Evolutionary conservation across 2,329 filamentous ascomycete species (phyloP), one percentile per base, ranked within the genome.

Genomic region (Aspergillus latus): DNA sequence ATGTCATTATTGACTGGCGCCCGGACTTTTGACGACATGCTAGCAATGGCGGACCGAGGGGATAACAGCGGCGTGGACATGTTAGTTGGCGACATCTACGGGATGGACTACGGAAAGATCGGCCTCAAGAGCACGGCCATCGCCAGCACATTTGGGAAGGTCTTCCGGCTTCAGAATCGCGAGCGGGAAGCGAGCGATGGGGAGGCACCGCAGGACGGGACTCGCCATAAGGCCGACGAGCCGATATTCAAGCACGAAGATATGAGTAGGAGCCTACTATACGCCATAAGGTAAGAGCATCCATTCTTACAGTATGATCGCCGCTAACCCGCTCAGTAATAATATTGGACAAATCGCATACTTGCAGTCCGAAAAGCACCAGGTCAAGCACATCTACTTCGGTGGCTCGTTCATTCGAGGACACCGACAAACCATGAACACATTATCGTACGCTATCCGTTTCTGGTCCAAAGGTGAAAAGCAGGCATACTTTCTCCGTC

Each of bases 311-410:
- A 28, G 7, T 9, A 49, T 15, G 16, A 11, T 11, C 32, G 2
- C 49, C 30, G 44, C 72, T 74, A 60, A 76, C 61, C 48, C 2
- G 28, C 5, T 30, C 32, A 93, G 89, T 72, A 97, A 97, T 79
- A 97, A 97, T 75, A 97, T 97, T 62, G 94, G 94, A 13, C 94
- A 99, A 77, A 96, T 99, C 66, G 92, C 94, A 43, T 97, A 94
- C 73, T 81, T 99, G n/a, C 94, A 97, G 71, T 94, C 91, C 5
- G 92, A 97, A 72, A 94, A 96, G 69, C 93, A 99, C 76, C 84
- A 88, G 45, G 80, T 97, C 29, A 88, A 90, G 61, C 87, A 93
- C 68, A 97, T 99, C 59, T 99, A 99, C 78, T 99, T 99, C 74
- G 94, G 94, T 21, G 94, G 94, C 26, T 94, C 89, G 5, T 99